These are phyloP conservation scores for Cicer pinnatifidum DNA, from an alignment of 306 rosid genomes.

Conservation along the genomic window DNA sequence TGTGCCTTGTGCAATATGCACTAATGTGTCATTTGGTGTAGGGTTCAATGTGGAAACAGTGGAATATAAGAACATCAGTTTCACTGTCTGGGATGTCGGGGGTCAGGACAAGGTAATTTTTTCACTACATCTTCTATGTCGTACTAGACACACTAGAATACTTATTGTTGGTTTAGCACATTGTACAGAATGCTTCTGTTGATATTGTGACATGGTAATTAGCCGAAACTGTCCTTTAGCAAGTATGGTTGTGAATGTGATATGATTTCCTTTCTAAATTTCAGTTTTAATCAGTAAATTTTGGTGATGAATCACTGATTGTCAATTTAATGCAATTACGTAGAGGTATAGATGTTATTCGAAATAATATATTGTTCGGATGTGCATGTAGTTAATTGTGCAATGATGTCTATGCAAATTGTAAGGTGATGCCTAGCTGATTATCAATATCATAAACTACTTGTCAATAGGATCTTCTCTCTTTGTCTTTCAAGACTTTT, in stretches of 20 bases:
- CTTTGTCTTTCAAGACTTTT: neutral
- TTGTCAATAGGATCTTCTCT: constrained; percentile 23
- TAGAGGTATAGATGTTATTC: neutral
- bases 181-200: constrained; percentile 12
- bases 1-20: neutral
- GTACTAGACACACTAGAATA: neutral
- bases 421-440: neutral
- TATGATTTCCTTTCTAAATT: constrained; percentile 13
- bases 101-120: constrained; percentile 85
- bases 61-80: constrained; percentile 94
- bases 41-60: constrained; percentile 97
- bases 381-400: constrained; percentile 15
- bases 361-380: constrained; percentile 8
- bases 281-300: neutral
- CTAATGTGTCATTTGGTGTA: constrained; percentile 46
- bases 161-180: neutral
- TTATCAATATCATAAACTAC: constrained; percentile 30
- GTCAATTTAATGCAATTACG: neutral
- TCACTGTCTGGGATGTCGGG: constrained; percentile 98
- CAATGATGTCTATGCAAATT: neutral
- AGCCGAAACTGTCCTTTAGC: neutral
- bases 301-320: constrained; percentile 6
- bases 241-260: neutral
- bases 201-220: constrained; percentile 13
- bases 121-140: neutral